These are phyloP conservation scores for Nectriaceae sp. DNA, from an alignment of 2,329 filamentous ascomycete genomes.

Conservation along the genomic window DNA sequence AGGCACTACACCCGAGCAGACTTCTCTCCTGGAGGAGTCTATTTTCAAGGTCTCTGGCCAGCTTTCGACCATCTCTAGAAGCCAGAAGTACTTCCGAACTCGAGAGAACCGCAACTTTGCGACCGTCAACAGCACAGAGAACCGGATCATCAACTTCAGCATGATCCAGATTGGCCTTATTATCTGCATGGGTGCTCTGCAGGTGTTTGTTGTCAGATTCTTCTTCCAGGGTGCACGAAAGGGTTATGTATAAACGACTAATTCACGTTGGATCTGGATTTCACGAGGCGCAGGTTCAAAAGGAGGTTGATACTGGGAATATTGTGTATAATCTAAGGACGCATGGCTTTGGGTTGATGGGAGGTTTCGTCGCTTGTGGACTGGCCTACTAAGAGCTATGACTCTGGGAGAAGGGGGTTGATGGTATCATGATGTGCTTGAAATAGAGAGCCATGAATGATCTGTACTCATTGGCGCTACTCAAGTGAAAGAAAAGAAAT, in stretches of 20 bases:
- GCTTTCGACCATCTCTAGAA: constrained; percentile 89
- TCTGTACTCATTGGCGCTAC: constrained; percentile 9
- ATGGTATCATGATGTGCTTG: constrained; percentile 24
- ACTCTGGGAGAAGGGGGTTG: constrained; percentile 9
- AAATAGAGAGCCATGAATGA: constrained; percentile 12
- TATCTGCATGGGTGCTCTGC: constrained; percentile 90
- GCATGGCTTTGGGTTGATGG: constrained; percentile 16
- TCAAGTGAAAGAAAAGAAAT: too few relatives aligned
- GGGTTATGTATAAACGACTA: constrained; percentile 62
- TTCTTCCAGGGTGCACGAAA: constrained; percentile 89
- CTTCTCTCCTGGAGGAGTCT: constrained; percentile 84
- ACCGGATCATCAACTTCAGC: constrained; percentile 95
- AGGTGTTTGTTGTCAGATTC: constrained; percentile 97
- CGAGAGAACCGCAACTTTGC: constrained; percentile 99
- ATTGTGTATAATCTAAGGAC: constrained; percentile 33
- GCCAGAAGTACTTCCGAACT: constrained; percentile 99
- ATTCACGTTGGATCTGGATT: constrained; percentile 26
- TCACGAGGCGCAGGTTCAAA: constrained; percentile 35
- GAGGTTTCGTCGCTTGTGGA: constrained; percentile 1
- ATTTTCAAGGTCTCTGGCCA: constrained; percentile 94
- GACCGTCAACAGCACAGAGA: constrained; percentile 94
- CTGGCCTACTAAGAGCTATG: neutral
- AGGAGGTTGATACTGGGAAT: constrained; percentile 28
- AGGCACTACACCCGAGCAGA: constrained; percentile 86
- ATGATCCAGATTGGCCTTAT: constrained; percentile 91